Evolutionary conservation across 176 grass and related monocot genomes (phyloP), one percentile per base, ranked within the genome.

Genomic region (Cenchrus fungigraminus): DNA sequence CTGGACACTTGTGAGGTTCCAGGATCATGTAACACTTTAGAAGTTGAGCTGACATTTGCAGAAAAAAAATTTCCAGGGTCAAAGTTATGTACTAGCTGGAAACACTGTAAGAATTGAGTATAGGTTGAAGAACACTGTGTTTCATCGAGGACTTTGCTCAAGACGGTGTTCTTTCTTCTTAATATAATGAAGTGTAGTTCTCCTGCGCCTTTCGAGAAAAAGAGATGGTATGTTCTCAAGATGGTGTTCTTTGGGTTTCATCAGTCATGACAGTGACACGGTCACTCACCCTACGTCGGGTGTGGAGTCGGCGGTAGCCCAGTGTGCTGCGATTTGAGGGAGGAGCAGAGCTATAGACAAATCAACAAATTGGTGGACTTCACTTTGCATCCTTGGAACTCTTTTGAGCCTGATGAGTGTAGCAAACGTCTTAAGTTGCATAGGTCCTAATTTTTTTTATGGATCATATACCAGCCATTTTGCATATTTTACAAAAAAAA

Each of bases 31-130:
- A 3, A 56, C 68, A 10, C 6, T 85, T 85, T 8, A 34, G 32
- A 65, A 79, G 12, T 19, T 20, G 49, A 65, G 22, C 4, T 86
- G 50, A 49, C 12, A 11, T 56, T 46, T 90, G 52, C 59, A 45
- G 11, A 31, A 66, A 85, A 20, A 52, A 61, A 20, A 45, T 71
- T 78, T 9, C 15, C 13, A 59, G 4, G 46, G 29, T 71, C 32
- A 22, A 9, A 69, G 9, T 79, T 10, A 5, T 54, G 65, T 51
- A 20, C 55, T 65, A 82, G 29, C 25, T 60, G 6, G 3, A 78
- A 73, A 61, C 50, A 44, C 17, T 43, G 3, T 12, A 70, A 75
- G 51, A 37, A 29, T n/a, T 28, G 79, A 50, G 16, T 31, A 83
- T 31, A 82, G 40, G 8, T 51, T 83, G 25, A 19, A 62, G 43